phyloP scores from a whole-genome alignment of 2,329 filamentous ascomycete species.

The Eurotiales sp. region DNA sequence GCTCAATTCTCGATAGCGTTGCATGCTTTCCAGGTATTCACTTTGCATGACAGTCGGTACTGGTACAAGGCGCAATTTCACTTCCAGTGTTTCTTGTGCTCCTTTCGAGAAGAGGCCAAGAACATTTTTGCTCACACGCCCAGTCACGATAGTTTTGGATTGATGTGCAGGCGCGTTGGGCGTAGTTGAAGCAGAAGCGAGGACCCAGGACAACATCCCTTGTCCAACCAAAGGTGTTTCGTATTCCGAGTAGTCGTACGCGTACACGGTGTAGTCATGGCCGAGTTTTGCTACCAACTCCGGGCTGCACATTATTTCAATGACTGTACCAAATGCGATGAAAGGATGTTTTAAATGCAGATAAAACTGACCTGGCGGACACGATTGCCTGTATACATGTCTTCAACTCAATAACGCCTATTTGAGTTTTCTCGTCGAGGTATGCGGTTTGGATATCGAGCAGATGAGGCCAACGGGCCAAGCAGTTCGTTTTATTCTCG shows the following conservation, averaged over 20 bases:
- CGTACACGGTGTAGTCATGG: conserved; percentile 92
- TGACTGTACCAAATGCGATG: neutral
- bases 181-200: conserved; percentile 59
- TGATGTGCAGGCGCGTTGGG: conserved; percentile 55
- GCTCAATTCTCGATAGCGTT: conserved; percentile 57
- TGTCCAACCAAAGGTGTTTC: conserved; percentile 92
- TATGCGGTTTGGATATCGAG: conserved; percentile 75
- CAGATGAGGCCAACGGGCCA: conserved; percentile 78
- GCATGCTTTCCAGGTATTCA: conserved; percentile 60
- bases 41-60: conserved; percentile 63
- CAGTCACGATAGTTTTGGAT: conserved; percentile 70
- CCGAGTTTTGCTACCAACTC: conserved; percentile 72
- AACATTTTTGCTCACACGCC: conserved; percentile 81
- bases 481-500: conserved; percentile 80
- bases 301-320: conserved; percentile 56
- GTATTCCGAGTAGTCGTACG: conserved; percentile 92
- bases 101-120: conserved; percentile 80
- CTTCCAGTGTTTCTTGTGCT: conserved; percentile 80
- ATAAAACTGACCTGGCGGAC: conserved; percentile 50
- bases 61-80: conserved; percentile 80
- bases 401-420: conserved; percentile 83
- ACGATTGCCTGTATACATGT: conserved; percentile 82
- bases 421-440: conserved; percentile 73
- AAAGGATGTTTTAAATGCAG: neutral
- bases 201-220: conserved; percentile 84